A percentile compares a stretch with the other conserved stretches of the same genome.
These are phyloP conservation scores for Tuber brumale DNA, from an alignment of 495 filamentous ascomycete genomes.

Conservation along the genomic window DNA sequence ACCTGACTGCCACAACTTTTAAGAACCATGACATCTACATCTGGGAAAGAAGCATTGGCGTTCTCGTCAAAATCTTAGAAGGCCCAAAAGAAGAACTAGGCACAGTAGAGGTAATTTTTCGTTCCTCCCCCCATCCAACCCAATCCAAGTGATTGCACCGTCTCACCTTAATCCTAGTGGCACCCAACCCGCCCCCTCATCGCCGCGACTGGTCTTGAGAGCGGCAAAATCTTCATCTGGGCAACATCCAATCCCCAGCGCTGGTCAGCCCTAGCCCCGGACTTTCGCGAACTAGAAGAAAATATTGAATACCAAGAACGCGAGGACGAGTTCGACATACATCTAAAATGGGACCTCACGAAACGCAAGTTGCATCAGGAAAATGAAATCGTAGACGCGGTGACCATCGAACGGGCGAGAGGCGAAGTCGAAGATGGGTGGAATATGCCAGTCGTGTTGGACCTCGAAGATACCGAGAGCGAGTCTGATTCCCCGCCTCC, in stretches of 20 bases:
- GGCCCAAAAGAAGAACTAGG: slow-evolving; percentile 91
- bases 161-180: slow-evolving; percentile 51
- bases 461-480: slow-evolving; percentile 64
- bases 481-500: slow-evolving; percentile 60
- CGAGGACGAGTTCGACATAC: slow-evolving; percentile 97
- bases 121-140: neutral
- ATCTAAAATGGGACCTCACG: slow-evolving; percentile 88
- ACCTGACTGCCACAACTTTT: slow-evolving; percentile 84
- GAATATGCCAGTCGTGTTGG: slow-evolving; percentile 78
- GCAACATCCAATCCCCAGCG: slow-evolving; percentile 83
- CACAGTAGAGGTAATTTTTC: slow-evolving; percentile 58
- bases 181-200: slow-evolving; percentile 84
- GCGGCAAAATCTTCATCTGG: slow-evolving; percentile 87
- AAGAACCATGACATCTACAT: slow-evolving; percentile 98
- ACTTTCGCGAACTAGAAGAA: slow-evolving; percentile 96
- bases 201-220: slow-evolving; percentile 82
- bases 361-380: slow-evolving; percentile 82
- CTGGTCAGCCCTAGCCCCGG: slow-evolving; percentile 93
- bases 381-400: slow-evolving; percentile 74
- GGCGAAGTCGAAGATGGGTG: slow-evolving; percentile 59
- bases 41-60: slow-evolving; percentile 92
- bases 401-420: slow-evolving; percentile 64
- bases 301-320: slow-evolving; percentile 92
- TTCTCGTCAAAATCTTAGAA: slow-evolving; percentile 90
- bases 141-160: neutral